A percentile compares a stretch with the other conserved stretches of the same genome.
Evolutionary conservation across 2,329 filamentous ascomycete species (phyloP).

Genomic region (Hymenoscyphus repandus): DNA sequence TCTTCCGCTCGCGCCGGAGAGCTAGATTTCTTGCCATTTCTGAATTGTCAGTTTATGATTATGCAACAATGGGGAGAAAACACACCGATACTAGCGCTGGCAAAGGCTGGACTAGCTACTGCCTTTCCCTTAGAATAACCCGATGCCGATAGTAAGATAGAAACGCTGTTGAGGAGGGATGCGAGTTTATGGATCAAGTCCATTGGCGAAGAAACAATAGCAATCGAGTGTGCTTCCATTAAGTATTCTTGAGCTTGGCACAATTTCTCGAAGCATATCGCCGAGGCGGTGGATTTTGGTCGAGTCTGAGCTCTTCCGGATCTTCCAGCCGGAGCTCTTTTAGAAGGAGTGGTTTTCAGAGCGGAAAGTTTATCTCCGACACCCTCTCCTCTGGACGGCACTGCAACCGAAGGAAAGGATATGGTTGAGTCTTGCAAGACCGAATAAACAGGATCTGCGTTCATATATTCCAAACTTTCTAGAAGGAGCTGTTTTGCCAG

Average conservation of each 20-base stretch:
- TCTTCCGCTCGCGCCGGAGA: constrained; percentile 59
- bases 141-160: constrained; percentile 61
- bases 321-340: constrained; percentile 16
- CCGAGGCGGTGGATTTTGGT: constrained; percentile 8
- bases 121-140: constrained; percentile 42
- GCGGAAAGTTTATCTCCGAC: constrained; percentile 20
- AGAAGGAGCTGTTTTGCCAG: constrained; percentile 64
- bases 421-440: constrained; percentile 90
- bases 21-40: constrained; percentile 68
- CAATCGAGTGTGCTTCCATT: constrained; percentile 51
- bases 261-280: constrained; percentile 38
- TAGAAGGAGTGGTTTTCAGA: constrained; percentile 19
- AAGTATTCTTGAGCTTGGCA: constrained; percentile 62
- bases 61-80: not conserved
- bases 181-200: constrained; percentile 57
- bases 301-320: constrained; percentile 9
- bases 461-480: constrained; percentile 67
- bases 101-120: constrained; percentile 48
- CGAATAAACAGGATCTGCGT: constrained; percentile 77
- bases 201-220: constrained; percentile 46
- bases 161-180: constrained; percentile 58
- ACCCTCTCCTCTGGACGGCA: constrained; percentile 18
- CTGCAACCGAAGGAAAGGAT: constrained; percentile 66
- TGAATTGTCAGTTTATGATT: constrained; percentile 12
- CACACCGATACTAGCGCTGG: constrained; percentile 50